phyloP scores from a whole-genome alignment of 1,139 yeast species.

The Candida mesenterica region DNA sequence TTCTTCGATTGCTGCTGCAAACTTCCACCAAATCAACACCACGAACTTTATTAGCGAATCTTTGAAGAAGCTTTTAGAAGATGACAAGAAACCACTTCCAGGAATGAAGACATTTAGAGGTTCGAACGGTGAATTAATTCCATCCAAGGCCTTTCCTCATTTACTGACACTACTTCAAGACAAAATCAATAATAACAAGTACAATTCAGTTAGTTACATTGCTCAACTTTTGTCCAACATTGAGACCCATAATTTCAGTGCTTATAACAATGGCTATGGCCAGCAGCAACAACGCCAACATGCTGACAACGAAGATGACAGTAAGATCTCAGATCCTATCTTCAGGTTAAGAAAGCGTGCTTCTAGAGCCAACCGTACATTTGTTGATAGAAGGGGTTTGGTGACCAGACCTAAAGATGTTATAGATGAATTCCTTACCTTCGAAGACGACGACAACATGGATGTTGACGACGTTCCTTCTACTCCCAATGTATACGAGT shows the following conservation, averaged over 20 bases:
- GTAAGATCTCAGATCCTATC: constrained; percentile 50
- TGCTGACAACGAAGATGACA: constrained; percentile 23
- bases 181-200: constrained; percentile 24
- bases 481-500: constrained; percentile 51
- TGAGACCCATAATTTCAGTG: constrained; percentile 46
- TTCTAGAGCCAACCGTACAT: constrained; percentile 70
- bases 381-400: constrained; percentile 68
- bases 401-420: constrained; percentile 31
- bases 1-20: constrained; percentile 72
- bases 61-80: constrained; percentile 41
- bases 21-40: constrained; percentile 67
- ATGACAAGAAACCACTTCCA: constrained; percentile 41
- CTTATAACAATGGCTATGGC: constrained; percentile 45
- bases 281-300: constrained; percentile 20
- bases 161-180: constrained; percentile 36
- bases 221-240: constrained; percentile 44
- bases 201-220: constrained; percentile 33
- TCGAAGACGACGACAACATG: constrained; percentile 22
- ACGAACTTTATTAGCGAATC: constrained; percentile 50
- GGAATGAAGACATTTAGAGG: constrained; percentile 48
- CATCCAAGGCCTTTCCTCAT: constrained; percentile 45
- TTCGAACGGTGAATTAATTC: constrained; percentile 41
- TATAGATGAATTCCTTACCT: constrained; percentile 37
- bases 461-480: constrained; percentile 2
- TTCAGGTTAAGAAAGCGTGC: constrained; percentile 70